Conservation (phyloP, 2,329 filamentous ascomycete species). For the Blastomyces percursus region DNA sequence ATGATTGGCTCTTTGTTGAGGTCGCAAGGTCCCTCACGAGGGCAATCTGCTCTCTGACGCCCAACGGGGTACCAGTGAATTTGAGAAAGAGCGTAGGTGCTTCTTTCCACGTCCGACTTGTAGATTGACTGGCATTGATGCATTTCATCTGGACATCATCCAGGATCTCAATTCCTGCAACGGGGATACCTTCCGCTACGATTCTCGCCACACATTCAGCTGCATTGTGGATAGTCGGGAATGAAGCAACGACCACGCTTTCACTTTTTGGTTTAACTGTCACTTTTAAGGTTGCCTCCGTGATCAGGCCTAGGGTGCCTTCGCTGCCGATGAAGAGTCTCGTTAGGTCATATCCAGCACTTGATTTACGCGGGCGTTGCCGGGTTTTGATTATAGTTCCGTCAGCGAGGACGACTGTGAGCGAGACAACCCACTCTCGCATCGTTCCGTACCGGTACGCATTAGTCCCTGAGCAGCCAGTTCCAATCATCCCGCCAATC, state of each 20-base stretch:
- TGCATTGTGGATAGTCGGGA: conserved; percentile 54
- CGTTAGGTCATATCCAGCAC: conserved; percentile 84
- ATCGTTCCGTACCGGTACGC: conserved; percentile 89
- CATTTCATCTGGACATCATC: conserved; percentile 82
- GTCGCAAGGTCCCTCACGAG: conserved; percentile 51
- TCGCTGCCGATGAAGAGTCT: conserved; percentile 83
- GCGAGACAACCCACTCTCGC: conserved; percentile 80
- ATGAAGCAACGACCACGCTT: conserved; percentile 66
- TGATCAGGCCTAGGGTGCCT: conserved; percentile 82
- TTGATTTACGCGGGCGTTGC: conserved; percentile 78
- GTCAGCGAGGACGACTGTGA: conserved; percentile 83
- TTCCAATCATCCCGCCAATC: conserved; percentile 63
- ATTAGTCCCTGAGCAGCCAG: conserved; percentile 60
- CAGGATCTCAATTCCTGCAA: conserved; percentile 85
- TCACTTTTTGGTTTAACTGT: conserved; percentile 69
- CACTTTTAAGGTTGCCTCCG: conserved; percentile 80
- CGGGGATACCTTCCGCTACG: conserved; percentile 67
- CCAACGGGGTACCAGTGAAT: conserved; percentile 54
- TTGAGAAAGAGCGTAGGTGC: conserved; percentile 65
- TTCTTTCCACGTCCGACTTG: conserved; percentile 52
- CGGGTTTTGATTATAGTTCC: conserved; percentile 83
- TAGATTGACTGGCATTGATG: conserved; percentile 45
- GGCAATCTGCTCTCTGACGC: conserved; percentile 53
- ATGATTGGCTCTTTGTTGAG: conserved; percentile 44
- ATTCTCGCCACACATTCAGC: conserved; percentile 71